Conservation (phyloP, 495 filamentous ascomycete species). For the Filosporella fistucella region DNA sequence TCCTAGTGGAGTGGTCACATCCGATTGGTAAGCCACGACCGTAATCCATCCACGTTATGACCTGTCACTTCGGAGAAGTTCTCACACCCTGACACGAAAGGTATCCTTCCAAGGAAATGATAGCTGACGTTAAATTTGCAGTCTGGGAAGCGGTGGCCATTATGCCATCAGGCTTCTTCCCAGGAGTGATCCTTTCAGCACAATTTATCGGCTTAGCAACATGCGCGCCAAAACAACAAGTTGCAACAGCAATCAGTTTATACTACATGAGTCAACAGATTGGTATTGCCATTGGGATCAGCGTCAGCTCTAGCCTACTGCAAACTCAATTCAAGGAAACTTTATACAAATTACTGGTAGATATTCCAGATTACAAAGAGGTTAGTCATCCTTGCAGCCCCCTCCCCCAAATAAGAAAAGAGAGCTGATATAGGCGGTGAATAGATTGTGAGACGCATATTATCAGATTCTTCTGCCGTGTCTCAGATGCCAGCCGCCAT, state of each 20-base stretch:
- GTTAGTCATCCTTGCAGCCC: conserved; percentile 1
- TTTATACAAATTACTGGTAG: conserved; percentile 14
- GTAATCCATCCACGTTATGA: no score
- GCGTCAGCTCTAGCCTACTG: conserved; percentile 23
- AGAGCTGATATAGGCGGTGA: background rate
- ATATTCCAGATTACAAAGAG: conserved; percentile 1
- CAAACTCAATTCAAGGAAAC: conserved; percentile 20
- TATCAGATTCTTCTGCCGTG: conserved; percentile 25
- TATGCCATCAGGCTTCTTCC: conserved; percentile 23
- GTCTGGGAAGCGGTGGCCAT: no score
- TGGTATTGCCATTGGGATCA: conserved; percentile 30
- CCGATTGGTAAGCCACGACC: conserved; percentile 12
- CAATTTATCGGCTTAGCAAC: conserved; percentile 31
- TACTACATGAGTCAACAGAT: conserved; percentile 35
- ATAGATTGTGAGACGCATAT: conserved; percentile 26
- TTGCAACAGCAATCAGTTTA: conserved; percentile 26
- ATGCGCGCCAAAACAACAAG: conserved; percentile 20
- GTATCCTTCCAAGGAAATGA: no score
- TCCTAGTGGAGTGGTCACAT: conserved; percentile 28
- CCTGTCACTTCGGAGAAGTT: no score
- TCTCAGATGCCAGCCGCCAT: conserved; percentile 14
- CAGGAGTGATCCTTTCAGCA: conserved; percentile 27
- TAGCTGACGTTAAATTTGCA: no score
- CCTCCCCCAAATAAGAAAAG: background rate
- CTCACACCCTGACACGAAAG: no score